Base-by-base conservation (phyloP, 176 grass and related monocot genomes). In the Themeda triandra region DNA sequence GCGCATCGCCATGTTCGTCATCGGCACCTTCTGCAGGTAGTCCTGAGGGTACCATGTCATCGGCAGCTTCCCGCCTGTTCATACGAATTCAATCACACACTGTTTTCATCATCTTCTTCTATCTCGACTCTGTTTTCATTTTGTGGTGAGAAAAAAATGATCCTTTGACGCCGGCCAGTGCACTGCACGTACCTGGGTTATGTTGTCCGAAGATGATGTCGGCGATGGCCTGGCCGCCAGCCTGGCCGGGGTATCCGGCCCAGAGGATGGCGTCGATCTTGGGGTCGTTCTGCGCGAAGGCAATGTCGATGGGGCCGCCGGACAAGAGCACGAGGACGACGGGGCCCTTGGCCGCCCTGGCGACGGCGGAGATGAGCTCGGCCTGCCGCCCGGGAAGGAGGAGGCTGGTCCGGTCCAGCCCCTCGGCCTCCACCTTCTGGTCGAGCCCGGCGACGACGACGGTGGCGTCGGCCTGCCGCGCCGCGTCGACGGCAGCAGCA, bases 1-100 rank as follows among this genome's bases (percentile, higher is more conserved):
- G 0, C 96, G 89, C 96, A 98, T 98, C 48, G 78, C 86, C 93
- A 95, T 98, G 82, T 90, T 69, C 28, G 96, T 95, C 96, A 98
- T 95, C 0, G 93, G 73, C 6, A 87, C 93, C 77, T 89, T 95
- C 13, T 72, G 70, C 27, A 98, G 76, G 56, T 93, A 98, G 2
- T 80, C 82, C 64, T 95, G 84, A 0, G 89, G 93, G 82, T 98
- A 98, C 96, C 96, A 98, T 13, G 96, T 98, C 91, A 98, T 79
- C 17, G 96, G 87, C 2, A 95, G 83, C 87, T 93, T 98, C 51
- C 93, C 96, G 13, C 96, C 93, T 98, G 45, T 53, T 21, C 17
- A 51, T 51, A n/a, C 25, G 14, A 82, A 39, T 39, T 39, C 37
- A 37, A 1, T n/a, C n/a, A n/a, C n/a, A n/a, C n/a, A 41, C 36